Base-by-base conservation (phyloP, 257 asterid genomes). In the Ilex aquifolium region DNA sequence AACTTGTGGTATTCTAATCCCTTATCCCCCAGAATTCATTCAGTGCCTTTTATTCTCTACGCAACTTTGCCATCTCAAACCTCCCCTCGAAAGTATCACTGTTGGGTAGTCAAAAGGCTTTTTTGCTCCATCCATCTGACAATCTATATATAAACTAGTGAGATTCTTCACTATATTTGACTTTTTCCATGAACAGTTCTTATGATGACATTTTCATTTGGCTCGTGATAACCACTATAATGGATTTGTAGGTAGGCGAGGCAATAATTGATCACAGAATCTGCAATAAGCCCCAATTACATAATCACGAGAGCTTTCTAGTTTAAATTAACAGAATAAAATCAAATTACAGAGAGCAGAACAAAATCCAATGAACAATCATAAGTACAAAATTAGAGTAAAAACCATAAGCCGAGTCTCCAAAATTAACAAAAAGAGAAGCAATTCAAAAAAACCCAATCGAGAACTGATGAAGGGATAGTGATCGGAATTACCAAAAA, bases 401-500 rank as follows among this genome's bases (percentile, higher is more conserved):
- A 15, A 49, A 49, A 49, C 14, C 54, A 49, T 4, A 49, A 10
- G 10, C 6, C 10, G n/a, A 2, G n/a, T 10, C 52, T 3, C 10
- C 3, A 46, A 46, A 10, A 4, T 46, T 36, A 36, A 46, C 13
- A 46, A 14, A 46, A 46, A 46, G 1, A 46, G 10, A 46, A 10
- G 14, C 12, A 2, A 46, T 6, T 12, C 52, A 46, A 10, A 10
- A 2, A 10, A 10, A 10, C n/a, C 52, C 52, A 46, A 46, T 10
- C 10, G 52, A 46, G 52, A 46, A 6, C 11, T 10, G 52, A 46
- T 46, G 0, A 53, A 17, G 15, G n/a, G 5, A 15, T 6, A 15
- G 57, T 7, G 15, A 53, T 53, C 52, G 14, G n/a, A 69, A 63
- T 77, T 80, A 92, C 99, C 99, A 92, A 87, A 89, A 92, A 70